phyloP scores from a whole-genome alignment of 2,329 filamentous ascomycete genomes.

The Aspergillus sp. region DNA sequence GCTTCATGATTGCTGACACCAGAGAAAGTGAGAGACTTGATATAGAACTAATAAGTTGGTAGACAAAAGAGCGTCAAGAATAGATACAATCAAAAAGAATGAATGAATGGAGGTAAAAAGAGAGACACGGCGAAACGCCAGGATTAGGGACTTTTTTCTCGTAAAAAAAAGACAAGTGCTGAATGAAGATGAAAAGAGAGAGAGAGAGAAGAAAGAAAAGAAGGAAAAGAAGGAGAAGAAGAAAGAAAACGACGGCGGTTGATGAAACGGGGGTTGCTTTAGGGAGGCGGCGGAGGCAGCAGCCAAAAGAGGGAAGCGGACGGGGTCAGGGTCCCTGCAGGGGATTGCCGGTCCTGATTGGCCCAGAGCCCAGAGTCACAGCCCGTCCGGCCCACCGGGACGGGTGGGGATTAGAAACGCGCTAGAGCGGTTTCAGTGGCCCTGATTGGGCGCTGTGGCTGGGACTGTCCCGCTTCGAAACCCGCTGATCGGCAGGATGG shows the following conservation, averaged over 20 bases:
- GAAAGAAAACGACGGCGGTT: no score
- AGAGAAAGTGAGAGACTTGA: conserved; percentile 1
- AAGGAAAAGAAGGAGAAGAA: background rate
- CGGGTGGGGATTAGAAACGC: background rate
- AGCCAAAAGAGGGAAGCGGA: no score
- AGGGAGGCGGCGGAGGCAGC: background rate
- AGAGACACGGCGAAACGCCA: background rate
- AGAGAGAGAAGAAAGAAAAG: background rate
- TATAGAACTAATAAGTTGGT: background rate
- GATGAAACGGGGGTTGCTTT: no score
- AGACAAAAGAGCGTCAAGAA: background rate
- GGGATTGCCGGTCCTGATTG: no score
- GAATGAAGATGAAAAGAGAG: background rate
- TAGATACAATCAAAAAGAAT: background rate
- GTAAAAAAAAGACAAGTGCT: no score
- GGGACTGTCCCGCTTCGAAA: no score
- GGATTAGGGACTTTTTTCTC: background rate
- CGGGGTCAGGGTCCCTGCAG: no score
- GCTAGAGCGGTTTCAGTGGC: no score
- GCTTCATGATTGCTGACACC: conserved; percentile 42
- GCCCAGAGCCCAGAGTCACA: background rate
- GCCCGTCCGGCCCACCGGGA: background rate
- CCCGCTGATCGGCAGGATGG: background rate
- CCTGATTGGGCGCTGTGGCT: no score
- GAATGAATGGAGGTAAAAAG: background rate